These are phyloP conservation scores for Nannochloropsis gaditana DNA, from an alignment of 108 stramenopile genomes.

Conservation along the genomic window DNA sequence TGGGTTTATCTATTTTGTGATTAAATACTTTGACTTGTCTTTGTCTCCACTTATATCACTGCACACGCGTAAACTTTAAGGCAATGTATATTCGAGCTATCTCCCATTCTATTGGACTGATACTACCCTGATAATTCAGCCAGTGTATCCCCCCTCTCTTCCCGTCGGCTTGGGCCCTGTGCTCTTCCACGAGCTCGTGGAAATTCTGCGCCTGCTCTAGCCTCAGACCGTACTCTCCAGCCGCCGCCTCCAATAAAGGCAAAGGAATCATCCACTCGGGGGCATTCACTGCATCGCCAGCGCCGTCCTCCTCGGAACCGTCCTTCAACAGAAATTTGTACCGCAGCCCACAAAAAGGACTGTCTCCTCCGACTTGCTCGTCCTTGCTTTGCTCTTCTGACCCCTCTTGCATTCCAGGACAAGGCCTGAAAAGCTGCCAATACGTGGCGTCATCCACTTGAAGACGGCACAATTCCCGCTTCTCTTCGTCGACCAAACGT, in stretches of 20 bases:
- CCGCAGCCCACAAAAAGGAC: constrained; percentile 20
- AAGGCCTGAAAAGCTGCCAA: background rate
- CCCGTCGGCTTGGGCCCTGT: constrained; percentile 18
- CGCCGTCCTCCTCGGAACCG: background rate
- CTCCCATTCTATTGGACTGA: constrained; percentile 41
- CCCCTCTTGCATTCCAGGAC: background rate
- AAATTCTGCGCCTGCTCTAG: constrained; percentile 44
- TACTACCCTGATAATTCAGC: constrained; percentile 37
- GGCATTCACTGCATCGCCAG: constrained; percentile 38
- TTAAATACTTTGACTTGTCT: too few relatives aligned
- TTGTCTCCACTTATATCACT: background rate
- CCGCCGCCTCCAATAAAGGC: constrained; percentile 32
- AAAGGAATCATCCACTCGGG: constrained; percentile 51
- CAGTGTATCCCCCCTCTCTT: constrained; percentile 32
- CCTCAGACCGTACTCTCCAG: constrained; percentile 34
- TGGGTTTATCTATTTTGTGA: background rate
- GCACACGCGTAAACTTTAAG: background rate
- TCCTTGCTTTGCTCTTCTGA: background rate
- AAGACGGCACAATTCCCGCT: background rate
- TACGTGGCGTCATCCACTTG: background rate
- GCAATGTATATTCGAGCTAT: constrained; percentile 26
- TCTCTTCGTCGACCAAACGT: background rate
- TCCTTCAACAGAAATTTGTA: constrained; percentile 39
- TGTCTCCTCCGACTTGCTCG: background rate
- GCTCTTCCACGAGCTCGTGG: constrained; percentile 37